Conservation (phyloP, 495 filamentous ascomycete species). For the Podospora sp. region DNA sequence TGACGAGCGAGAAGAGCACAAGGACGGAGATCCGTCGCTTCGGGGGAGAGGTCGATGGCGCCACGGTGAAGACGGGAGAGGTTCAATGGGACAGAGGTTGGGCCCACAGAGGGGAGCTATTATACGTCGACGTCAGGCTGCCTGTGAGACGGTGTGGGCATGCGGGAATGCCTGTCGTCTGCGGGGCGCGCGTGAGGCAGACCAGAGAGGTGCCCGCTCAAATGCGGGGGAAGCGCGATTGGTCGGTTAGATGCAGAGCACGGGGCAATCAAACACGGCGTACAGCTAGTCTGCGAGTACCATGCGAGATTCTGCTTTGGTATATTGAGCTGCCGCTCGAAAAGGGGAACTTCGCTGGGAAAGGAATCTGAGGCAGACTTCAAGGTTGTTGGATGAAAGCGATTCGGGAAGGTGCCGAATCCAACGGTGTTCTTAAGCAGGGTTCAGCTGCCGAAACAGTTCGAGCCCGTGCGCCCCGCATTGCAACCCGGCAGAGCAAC, state of each 20-base stretch:
- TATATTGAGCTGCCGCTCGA: background rate
- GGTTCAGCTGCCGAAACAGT: background rate
- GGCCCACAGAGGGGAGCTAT: background rate
- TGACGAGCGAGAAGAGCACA: conserved; percentile 57
- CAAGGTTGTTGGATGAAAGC: background rate
- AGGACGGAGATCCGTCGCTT: conserved; percentile 46
- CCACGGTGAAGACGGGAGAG: conserved; percentile 41
- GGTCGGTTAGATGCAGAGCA: background rate
- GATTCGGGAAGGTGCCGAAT: background rate
- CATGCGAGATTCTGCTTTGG: background rate
- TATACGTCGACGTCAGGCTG: conserved; percentile 12
- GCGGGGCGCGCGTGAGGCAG: background rate
- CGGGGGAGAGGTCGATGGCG: conserved; percentile 40
- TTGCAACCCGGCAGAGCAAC: background rate
- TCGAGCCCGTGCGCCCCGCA: background rate
- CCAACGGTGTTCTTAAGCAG: background rate
- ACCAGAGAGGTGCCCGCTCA: background rate
- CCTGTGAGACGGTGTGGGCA: background rate
- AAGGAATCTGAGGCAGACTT: background rate
- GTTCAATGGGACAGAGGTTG: background rate
- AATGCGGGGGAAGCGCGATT: background rate
- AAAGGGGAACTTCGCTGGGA: background rate
- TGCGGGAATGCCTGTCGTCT: conserved; percentile 1
- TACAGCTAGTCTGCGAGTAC: background rate
- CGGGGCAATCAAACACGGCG: background rate